A percentile compares a stretch with the other conserved stretches of the same genome.
Conservation (phyloP, 2,329 filamentous ascomycete species). For the Raffaelea arxii region DNA sequence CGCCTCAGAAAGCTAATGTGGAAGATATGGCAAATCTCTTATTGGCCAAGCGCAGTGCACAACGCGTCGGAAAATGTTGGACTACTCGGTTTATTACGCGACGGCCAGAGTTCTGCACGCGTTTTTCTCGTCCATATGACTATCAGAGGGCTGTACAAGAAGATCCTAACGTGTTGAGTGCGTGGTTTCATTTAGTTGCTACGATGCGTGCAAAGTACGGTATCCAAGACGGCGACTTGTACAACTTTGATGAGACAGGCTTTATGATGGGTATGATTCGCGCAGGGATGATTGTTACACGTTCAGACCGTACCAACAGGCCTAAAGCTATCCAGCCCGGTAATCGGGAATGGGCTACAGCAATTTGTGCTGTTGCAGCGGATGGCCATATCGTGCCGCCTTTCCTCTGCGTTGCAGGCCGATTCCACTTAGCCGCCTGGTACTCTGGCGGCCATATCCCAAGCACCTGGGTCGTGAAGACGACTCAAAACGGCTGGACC, state of each 20-base stretch:
- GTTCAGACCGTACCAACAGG: conserved; percentile 12
- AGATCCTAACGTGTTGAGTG: conserved; percentile 14
- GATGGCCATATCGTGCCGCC: not conserved
- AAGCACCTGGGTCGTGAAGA: not conserved
- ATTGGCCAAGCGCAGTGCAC: not conserved
- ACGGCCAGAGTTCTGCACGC: conserved; percentile 16
- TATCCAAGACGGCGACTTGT: conserved; percentile 13
- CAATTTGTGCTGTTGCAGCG: not conserved
- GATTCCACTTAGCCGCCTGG: not conserved
- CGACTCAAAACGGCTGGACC: not conserved
- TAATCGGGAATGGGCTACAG: conserved; percentile 19
- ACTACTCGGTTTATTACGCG: conserved; percentile 18
- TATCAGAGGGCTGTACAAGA: conserved; percentile 16
- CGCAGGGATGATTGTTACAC: conserved; percentile 17
- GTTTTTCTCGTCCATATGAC: conserved; percentile 14
- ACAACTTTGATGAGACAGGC: conserved; percentile 20
- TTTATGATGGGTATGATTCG: conserved; percentile 22
- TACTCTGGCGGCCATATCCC: not conserved
- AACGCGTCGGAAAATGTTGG: conserved; percentile 9
- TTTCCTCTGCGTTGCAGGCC: not conserved
- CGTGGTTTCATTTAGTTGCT: conserved; percentile 14
- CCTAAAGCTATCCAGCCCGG: conserved; percentile 16
- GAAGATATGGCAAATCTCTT: conserved; percentile 1
- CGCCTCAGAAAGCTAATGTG: not conserved
- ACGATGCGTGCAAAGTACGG: conserved; percentile 14